Conservation (phyloP, 2,329 filamentous ascomycete genomes). For the Macroventuria anomochaeta region DNA sequence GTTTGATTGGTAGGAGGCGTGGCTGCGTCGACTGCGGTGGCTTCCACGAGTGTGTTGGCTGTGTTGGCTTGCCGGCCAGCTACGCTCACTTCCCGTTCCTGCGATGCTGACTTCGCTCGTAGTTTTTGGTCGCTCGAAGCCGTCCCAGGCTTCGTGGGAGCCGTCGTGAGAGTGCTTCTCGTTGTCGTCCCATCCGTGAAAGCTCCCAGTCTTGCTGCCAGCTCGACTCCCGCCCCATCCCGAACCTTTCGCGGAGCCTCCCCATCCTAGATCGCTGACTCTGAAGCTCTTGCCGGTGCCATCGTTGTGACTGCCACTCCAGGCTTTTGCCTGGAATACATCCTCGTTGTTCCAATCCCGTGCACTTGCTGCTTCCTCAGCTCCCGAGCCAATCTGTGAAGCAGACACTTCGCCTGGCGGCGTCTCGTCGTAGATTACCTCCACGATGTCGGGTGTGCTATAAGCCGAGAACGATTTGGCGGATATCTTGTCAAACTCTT, state of each 20-base stretch:
- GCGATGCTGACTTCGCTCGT: conserved; percentile 28
- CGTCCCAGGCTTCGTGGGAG: conserved; percentile 24
- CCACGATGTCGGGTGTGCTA: conserved; percentile 30
- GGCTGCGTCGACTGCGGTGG: not conserved
- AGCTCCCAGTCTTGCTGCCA: not conserved
- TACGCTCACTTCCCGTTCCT: conserved; percentile 16
- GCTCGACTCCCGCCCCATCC: conserved; percentile 8
- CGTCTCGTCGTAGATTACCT: conserved; percentile 13
- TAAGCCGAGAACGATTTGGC: conserved; percentile 28
- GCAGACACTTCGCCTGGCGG: conserved; percentile 7
- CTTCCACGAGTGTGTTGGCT: not conserved
- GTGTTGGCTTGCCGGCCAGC: conserved; percentile 7
- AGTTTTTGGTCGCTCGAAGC: conserved; percentile 27
- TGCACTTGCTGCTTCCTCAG: not conserved
- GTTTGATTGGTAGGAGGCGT: too few relatives aligned
- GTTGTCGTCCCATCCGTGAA: not conserved
- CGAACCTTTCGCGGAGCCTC: not conserved
- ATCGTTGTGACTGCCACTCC: too few relatives aligned
- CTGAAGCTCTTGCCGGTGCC: not conserved
- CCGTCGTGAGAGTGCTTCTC: not conserved
- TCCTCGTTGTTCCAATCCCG: not conserved
- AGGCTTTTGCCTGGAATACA: too few relatives aligned
- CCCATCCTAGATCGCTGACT: not conserved
- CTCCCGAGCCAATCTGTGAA: not conserved
- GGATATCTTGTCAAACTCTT: conserved; percentile 10